Evolutionary conservation across 2,329 filamentous ascomycete species (phyloP).

Genomic region (Alternaria dauci): DNA sequence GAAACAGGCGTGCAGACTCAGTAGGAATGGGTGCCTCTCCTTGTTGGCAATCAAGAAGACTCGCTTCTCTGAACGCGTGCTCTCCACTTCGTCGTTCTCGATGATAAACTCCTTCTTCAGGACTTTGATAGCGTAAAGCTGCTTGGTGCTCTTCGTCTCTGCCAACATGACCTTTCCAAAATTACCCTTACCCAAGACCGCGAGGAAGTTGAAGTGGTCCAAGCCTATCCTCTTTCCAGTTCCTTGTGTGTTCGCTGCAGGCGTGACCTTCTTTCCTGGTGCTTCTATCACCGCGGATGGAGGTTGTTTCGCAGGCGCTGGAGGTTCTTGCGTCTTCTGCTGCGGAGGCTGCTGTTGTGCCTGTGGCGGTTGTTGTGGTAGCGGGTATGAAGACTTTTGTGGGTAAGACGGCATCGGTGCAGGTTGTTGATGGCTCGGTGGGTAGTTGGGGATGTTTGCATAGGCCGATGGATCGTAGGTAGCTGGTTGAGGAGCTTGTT

Average conservation of each 20-base stretch:
- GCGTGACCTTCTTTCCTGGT: slow-evolving; percentile 65
- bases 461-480: slow-evolving; percentile 83
- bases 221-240: slow-evolving; percentile 88
- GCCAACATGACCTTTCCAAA: slow-evolving; percentile 99
- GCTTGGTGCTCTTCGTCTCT: slow-evolving; percentile 90
- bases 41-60: slow-evolving; percentile 98
- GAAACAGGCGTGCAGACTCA: slow-evolving; percentile 96
- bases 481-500: slow-evolving; percentile 60
- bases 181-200: slow-evolving; percentile 97
- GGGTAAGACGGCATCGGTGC: slow-evolving; percentile 41
- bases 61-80: slow-evolving; percentile 94
- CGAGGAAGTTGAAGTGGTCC: slow-evolving; percentile 99
- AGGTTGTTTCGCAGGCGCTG: slow-evolving; percentile 45
- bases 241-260: slow-evolving; percentile 72
- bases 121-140: slow-evolving; percentile 97
- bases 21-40: slow-evolving; percentile 93
- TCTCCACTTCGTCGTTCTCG: slow-evolving; percentile 98
- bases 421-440: slow-evolving; percentile 43
- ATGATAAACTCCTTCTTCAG: slow-evolving; percentile 99
- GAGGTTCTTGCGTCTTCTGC: slow-evolving; percentile 37
- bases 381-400: slow-evolving; percentile 48
- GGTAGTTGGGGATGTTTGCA: slow-evolving; percentile 58
- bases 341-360: slow-evolving; percentile 59
- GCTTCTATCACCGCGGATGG: slow-evolving; percentile 44
- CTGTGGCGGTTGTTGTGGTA: slow-evolving; percentile 57